phyloP scores from a whole-genome alignment of 192 early-diverging fungal species.

The Entomortierella parvispora region DNA sequence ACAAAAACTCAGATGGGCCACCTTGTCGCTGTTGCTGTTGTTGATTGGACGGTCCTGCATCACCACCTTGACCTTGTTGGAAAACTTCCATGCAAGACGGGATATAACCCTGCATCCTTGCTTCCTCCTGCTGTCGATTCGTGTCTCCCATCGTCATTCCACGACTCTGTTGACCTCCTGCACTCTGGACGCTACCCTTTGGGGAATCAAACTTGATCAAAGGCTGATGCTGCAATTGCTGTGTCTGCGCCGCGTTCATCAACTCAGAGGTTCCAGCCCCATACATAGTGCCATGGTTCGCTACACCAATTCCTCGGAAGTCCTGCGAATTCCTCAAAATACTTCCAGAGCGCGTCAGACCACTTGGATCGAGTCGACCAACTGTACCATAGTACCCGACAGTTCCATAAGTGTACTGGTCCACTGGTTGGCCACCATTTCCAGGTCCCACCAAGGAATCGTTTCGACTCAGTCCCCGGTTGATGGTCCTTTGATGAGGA shows the following conservation, averaged over 20 bases:
- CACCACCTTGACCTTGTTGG: neutral
- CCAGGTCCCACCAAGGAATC: neutral
- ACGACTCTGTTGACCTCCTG: slow-evolving; percentile 10
- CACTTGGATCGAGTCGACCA: slow-evolving; percentile 2
- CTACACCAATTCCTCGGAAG: slow-evolving; percentile 5
- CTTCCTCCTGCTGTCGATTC: neutral
- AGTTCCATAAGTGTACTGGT: slow-evolving; percentile 14
- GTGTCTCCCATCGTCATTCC: neutral
- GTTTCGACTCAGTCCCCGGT: neutral
- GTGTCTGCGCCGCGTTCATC: slow-evolving; percentile 19
- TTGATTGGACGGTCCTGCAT: neutral
- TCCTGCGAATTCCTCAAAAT: neutral
- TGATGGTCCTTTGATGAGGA: slow-evolving; percentile 26
- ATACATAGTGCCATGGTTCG: slow-evolving; percentile 21
- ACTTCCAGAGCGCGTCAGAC: slow-evolving; percentile 2
- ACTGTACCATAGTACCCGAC: slow-evolving; percentile 35
- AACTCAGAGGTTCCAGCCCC: slow-evolving; percentile 1
- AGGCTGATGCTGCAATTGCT: slow-evolving; percentile 19
- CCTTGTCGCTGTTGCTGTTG: neutral
- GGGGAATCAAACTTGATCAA: slow-evolving; percentile 41
- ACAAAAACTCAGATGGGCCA: neutral
- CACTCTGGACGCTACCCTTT: slow-evolving; percentile 4
- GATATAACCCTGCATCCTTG: slow-evolving; percentile 12
- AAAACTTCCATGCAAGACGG: slow-evolving; percentile 44
- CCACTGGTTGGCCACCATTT: neutral